Base-by-base conservation (phyloP, 2,329 filamentous ascomycete genomes). In the Phyllosticta citriasiana region DNA sequence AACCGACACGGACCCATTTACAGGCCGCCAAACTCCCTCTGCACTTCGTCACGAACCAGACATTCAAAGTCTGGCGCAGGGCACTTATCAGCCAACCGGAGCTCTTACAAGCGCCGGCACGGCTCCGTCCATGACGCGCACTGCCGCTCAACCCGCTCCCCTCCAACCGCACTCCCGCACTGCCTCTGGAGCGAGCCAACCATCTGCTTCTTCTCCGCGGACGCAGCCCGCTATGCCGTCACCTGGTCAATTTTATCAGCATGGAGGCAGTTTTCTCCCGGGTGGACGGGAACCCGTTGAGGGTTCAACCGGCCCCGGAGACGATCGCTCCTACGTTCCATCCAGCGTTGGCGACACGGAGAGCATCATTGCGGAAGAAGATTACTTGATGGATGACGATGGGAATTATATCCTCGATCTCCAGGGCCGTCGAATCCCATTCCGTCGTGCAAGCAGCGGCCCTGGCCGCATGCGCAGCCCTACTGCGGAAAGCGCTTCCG, bases 1-100 rank as follows among this genome's bases (percentile, higher is more conserved):
- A 12, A 82, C 82, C 2, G 80, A 82, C 60, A 84, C 82, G 0
- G 84, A 88, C 67, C 84, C 84, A 0, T 87, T 86, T 67, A 81
- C 80, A 2, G 84, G 86, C 66, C 71, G 55, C 22, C 59, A 63
- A 3, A 35, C 59, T 22, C 60, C 64, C 8, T 61, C 63, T 19
- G 70, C 65, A 19, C 24, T 57, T 33, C 57, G 57, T 26, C 68
- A 69, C 22, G 71, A 73, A 52, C 68, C 70, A 5, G 69, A 73
- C n/a, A 65, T 66, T 2, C 63, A 71, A 57, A 66, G 69, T 14
- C 64, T 74, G 10, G 66, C 67, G 2, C 70, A 71, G 63, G 72
- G 72, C 12, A 63, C 59, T 9, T 63, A 63, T 24, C 72, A 60
- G 19, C 57, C 57, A 33, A 47, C 57, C 2, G 54, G 55, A 22